These are phyloP conservation scores for Suhomyces emberorum DNA, from an alignment of 805 yeast species.

Conservation along the genomic window DNA sequence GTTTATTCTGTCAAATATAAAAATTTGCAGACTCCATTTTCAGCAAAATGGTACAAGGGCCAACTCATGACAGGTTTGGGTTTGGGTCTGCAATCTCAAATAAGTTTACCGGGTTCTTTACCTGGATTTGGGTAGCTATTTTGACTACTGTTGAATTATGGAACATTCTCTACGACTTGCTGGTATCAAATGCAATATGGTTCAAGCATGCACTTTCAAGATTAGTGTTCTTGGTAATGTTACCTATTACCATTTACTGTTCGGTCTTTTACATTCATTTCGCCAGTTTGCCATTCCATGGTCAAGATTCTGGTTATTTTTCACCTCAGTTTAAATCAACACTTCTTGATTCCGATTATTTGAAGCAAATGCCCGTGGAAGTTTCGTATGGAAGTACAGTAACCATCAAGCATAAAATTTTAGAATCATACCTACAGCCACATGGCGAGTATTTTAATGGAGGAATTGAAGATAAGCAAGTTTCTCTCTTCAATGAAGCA, in stretches of 20 bases:
- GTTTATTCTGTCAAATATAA: conserved; percentile 51
- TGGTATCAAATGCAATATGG: conserved; percentile 36
- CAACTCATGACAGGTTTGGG: conserved; percentile 47
- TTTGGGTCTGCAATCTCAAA: conserved; percentile 59
- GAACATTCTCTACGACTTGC: conserved; percentile 67
- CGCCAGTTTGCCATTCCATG: conserved; percentile 40
- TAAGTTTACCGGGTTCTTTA: conserved; percentile 69
- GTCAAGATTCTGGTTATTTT: conserved; percentile 61
- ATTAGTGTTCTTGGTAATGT: conserved; percentile 38
- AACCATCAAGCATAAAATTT: conserved; percentile 62
- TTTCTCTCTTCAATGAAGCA: conserved; percentile 63
- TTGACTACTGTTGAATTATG: conserved; percentile 54
- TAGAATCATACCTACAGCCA: conserved; percentile 81
- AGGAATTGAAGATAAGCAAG: conserved; percentile 76
- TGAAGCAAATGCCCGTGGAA: conserved; percentile 50
- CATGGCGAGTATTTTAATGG: conserved; percentile 59
- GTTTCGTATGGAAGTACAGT: conserved; percentile 72
- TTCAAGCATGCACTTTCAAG: conserved; percentile 41
- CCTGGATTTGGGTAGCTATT: conserved; percentile 60
- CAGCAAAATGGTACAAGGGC: conserved; percentile 50
- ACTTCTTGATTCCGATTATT: conserved; percentile 40
- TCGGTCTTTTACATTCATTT: conserved; percentile 59
- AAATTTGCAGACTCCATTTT: conserved; percentile 43
- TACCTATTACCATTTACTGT: conserved; percentile 61
- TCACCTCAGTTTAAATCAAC: conserved; percentile 66